Base-by-base conservation (phyloP, 2,329 filamentous ascomycete species). In the Penicillium sp. region DNA sequence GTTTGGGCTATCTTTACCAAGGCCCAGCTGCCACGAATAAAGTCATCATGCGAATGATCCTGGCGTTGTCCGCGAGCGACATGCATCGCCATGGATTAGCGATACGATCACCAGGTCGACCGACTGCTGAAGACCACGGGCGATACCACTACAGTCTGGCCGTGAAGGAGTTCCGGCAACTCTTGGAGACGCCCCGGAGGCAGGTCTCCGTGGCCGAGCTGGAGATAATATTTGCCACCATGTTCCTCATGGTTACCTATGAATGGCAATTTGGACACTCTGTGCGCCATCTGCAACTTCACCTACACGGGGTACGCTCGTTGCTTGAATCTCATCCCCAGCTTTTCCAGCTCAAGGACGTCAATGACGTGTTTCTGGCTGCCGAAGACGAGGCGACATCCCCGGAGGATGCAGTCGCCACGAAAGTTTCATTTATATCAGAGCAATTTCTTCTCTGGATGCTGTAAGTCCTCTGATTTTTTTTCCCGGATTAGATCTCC, bases 21-120 rank as follows among this genome's bases (percentile, higher is more conserved):
- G 68, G 70, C 2, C 72, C 72, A 2, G 73, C 73, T 4, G 58
- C 66, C 7, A 66, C 66, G 3, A 74, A 70, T 59, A 72, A 69
- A 37, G 68, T 75, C 13, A 73, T 76, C 21, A 76, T 76, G 74
- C 69, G 74, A 16, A 75, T 75, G 71, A 72, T 76, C n/a, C 56
- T 76, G 25, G 74, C 74, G 1, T 53, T 74, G 11, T 69, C 73
- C 2, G 71, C 72, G 4, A 74, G 65, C 49, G 74, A 76, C 33
- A 74, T 75, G 70, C 63, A 75, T 54, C 69, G 71, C 7, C 67
- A 68, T 45, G 70, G 69, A 2, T 53, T 74, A 7, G 57, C 67
- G 3, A 57, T 66, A 3, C 60, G 62, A 35, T 64, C 66, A 2
- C 63, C 68, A 1, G 69, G 69, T 35, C 64, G 65, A 37, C 65